A percentile compares a stretch with the other conserved stretches of the same genome.
phyloP scores from a whole-genome alignment of 2,329 filamentous ascomycete species.

The Chrysoporthe puriensis region DNA sequence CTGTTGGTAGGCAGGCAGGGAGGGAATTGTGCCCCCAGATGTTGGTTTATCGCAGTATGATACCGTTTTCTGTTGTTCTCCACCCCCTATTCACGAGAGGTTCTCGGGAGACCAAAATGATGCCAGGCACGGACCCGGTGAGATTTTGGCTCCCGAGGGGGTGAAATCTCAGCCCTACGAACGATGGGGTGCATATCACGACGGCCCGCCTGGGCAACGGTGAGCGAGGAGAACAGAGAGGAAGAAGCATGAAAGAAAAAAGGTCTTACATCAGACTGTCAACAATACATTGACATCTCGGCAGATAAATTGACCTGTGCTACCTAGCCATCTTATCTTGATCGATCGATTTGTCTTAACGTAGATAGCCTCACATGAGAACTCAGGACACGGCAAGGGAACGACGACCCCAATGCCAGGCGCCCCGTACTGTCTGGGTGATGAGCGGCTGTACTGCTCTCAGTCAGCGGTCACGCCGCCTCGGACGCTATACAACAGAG shows the following conservation, averaged over 20 bases:
- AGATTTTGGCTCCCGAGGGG: slow-evolving; percentile 7
- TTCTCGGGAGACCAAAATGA: background rate
- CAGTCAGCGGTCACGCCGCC: too few species aligned
- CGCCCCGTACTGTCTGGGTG: too few species aligned
- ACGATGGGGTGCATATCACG: background rate
- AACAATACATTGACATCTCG: background rate
- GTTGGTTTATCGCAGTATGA: too few species aligned
- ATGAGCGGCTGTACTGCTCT: too few species aligned
- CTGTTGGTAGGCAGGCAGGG: too few species aligned
- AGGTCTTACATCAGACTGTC: slow-evolving; percentile 2
- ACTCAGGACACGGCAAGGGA: too few species aligned
- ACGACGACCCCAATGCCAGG: too few species aligned
- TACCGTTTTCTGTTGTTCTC: too few species aligned
- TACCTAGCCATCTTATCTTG: background rate
- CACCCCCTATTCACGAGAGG: background rate
- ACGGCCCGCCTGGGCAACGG: background rate
- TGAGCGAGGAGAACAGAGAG: background rate
- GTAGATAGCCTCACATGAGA: too few species aligned
- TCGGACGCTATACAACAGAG: too few species aligned
- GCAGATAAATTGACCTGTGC: background rate
- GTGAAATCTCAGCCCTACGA: slow-evolving; percentile 16
- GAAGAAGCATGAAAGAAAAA: background rate
- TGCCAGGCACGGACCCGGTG: slow-evolving; percentile 9
- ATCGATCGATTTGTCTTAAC: background rate
- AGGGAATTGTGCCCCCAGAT: too few species aligned